Evolutionary conservation across 805 yeast species (phyloP).

Genomic region (Hanseniaspora pseudoguilliermondii): DNA sequence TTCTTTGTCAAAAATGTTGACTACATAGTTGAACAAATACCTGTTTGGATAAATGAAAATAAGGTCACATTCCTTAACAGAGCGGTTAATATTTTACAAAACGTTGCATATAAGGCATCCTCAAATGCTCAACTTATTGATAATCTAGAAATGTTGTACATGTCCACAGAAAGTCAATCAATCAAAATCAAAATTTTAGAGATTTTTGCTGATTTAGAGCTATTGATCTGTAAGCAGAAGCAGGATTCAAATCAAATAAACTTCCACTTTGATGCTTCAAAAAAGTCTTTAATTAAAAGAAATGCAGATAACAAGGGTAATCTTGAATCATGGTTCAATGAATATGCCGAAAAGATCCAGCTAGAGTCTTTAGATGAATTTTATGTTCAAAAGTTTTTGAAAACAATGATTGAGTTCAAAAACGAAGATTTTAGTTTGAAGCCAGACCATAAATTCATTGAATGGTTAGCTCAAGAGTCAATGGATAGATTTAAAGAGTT

Average conservation of each 20-base stretch:
- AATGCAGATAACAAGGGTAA: slow-evolving; percentile 4
- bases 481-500: slow-evolving; percentile 22
- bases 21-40: slow-evolving; percentile 22
- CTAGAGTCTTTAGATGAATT: slow-evolving; percentile 27
- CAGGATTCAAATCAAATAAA: slow-evolving; percentile 11
- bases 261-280: slow-evolving; percentile 1
- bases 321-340: slow-evolving; percentile 22
- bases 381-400: slow-evolving; percentile 34
- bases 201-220: slow-evolving; percentile 17
- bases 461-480: slow-evolving; percentile 48
- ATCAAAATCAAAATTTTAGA: slow-evolving; percentile 24
- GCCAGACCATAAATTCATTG: slow-evolving; percentile 35
- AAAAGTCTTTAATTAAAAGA: slow-evolving; percentile 14
- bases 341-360: slow-evolving; percentile 21
- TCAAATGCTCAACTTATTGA: slow-evolving; percentile 15
- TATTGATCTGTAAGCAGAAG: not conserved
- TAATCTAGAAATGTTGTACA: slow-evolving; percentile 17
- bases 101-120: slow-evolving; percentile 17
- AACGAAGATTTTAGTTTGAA: slow-evolving; percentile 23
- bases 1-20: slow-evolving; percentile 31
- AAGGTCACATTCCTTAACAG: slow-evolving; percentile 18
- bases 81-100: slow-evolving; percentile 23
- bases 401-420: slow-evolving; percentile 29
- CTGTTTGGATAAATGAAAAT: slow-evolving; percentile 13
- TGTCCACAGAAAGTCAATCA: slow-evolving; percentile 18